Percentiles rank a stretch among this genome's conserved stretches.
These are phyloP conservation scores for Debaryomycetaceae sp. DNA, from an alignment of 1,139 yeast genomes.

Conservation along the genomic window DNA sequence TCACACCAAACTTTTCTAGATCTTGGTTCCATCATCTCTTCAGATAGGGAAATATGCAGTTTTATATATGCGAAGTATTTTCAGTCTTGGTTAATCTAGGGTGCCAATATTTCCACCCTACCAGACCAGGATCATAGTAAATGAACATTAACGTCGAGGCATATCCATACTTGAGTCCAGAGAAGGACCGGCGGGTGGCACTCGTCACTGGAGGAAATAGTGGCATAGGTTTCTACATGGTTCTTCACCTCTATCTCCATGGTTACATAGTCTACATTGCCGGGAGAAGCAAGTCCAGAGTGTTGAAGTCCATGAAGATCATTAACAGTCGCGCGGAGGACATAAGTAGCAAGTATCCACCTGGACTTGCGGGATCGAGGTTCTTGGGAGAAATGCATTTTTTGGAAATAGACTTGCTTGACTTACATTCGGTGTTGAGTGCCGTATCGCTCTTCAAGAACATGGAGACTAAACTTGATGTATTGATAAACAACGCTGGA, in stretches of 20 bases:
- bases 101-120: background rate
- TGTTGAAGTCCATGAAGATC: slow-evolving; percentile 33
- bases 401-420: slow-evolving; percentile 61
- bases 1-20: background rate
- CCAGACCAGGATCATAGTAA: background rate
- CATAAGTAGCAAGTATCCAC: slow-evolving; percentile 9
- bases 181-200: slow-evolving; percentile 33
- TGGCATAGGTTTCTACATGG: slow-evolving; percentile 44
- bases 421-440: slow-evolving; percentile 51
- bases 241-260: slow-evolving; percentile 39
- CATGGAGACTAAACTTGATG: slow-evolving; percentile 52
- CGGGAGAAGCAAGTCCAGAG: slow-evolving; percentile 37
- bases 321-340: slow-evolving; percentile 24
- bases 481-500: slow-evolving; percentile 78
- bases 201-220: slow-evolving; percentile 45
- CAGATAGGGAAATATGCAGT: background rate
- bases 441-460: slow-evolving; percentile 51
- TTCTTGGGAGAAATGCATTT: slow-evolving; percentile 57
- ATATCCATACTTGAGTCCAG: slow-evolving; percentile 33
- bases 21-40: background rate
- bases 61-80: background rate
- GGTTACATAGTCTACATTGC: slow-evolving; percentile 42
- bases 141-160: slow-evolving; percentile 19
- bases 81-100: background rate
- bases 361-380: slow-evolving; percentile 10